Evolutionary conservation across 352 stramenopile genomes (phyloP), one percentile per base, ranked within the genome.

Genomic region (Bremia lactucae): DNA sequence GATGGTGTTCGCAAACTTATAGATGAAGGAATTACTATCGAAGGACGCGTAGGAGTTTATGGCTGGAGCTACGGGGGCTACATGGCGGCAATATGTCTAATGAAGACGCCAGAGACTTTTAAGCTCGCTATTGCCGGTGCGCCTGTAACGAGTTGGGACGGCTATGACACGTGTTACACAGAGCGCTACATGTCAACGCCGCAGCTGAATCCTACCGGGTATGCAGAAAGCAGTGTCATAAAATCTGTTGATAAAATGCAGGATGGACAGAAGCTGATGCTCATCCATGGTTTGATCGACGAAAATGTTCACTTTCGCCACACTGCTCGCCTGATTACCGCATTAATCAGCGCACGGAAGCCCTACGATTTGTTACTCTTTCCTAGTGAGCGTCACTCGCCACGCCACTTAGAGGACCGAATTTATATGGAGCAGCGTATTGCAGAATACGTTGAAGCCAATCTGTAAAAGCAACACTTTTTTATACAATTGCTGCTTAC

Each of bases 241-340:
- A 85, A 95, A 35, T 82, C 94, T 42, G 90, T 97, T 28, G 64
- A 65, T 19, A 94, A 95, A 46, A 90, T 98, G 69, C 65, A 87
- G 46, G 72, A 74, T 1, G 49, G 60, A 14, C 79, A 91, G 42
- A 95, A 96, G 50, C 68, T 98, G 31, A 52, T 98, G 55, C 68
- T 98, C 28, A 87, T 98, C 19, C 95, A 98, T 64, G 95, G 95
- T 1, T 69, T 98, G 10, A 97, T 98, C 37, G 94, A 98, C 57
- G 94, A 98, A 60, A 99, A 99, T 55, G 95, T 98, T 36, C 95
- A 98, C 62, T 98, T 98, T 62, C 82, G 95, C 28, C 95, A 98
- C 68, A 98, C 95, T 15, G 89, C 95, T 45, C 80, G 92, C 2
- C 74, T 99, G 37, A 98, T 98, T 61, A 96, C 97, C 46, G 70